Percentiles rank a stretch among this genome's conserved stretches.
Evolutionary conservation across 2,329 filamentous ascomycete genomes (phyloP).

Genomic region (Botrytis porri): DNA sequence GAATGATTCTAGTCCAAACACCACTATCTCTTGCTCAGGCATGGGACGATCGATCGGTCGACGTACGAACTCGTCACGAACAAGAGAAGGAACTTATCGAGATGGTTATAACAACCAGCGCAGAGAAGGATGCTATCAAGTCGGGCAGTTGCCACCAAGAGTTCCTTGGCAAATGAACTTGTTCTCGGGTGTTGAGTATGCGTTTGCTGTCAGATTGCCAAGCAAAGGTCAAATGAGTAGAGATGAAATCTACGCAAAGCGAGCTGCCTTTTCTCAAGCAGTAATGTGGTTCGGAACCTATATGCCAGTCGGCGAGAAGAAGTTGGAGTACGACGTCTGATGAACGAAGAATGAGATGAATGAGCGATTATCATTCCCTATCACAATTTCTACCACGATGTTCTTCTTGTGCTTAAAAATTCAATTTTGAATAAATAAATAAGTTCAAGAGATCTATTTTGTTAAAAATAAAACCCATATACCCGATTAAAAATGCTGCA

Average conservation of each 20-base stretch:
- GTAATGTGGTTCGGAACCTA: background rate
- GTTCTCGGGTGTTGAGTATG: background rate
- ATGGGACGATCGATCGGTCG: background rate
- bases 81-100: background rate
- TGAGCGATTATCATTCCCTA: no score
- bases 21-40: background rate
- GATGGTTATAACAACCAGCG: background rate
- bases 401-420: background rate
- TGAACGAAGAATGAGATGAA: background rate
- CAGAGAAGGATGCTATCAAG: background rate
- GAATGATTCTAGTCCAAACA: background rate
- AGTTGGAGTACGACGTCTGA: background rate
- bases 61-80: background rate
- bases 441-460: background rate
- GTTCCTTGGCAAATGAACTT: conserved; percentile 2
- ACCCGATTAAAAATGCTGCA: background rate
- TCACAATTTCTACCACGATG: background rate
- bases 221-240: background rate
- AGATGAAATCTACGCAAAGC: conserved; percentile 3
- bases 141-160: background rate
- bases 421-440: background rate
- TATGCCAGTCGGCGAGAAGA: background rate
- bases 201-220: background rate
- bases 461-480: background rate
- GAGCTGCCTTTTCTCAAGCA: background rate